A percentile compares a stretch with the other conserved stretches of the same genome.
phyloP scores from a whole-genome alignment of 202 grass and related monocot genomes.

The Carex arenaria region DNA sequence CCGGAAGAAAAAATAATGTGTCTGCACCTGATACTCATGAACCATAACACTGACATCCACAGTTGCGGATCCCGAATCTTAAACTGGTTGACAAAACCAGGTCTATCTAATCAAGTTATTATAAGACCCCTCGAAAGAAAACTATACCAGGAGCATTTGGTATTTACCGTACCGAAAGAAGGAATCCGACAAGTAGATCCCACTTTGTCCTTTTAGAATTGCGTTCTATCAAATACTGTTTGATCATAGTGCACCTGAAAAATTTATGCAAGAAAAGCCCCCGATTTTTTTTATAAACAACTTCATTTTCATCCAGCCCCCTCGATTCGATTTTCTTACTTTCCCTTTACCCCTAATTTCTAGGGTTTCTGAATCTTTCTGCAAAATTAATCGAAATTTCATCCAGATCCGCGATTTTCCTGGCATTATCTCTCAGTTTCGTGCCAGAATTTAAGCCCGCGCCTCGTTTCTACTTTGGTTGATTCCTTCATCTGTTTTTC shows the following conservation, averaged over 20 bases:
- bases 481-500: not conserved
- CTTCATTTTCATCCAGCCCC: conserved; percentile 4
- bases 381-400: conserved; percentile 3
- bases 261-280: conserved; percentile 26
- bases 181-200: not conserved
- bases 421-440: not conserved
- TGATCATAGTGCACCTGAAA: not conserved
- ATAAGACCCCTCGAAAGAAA: not conserved
- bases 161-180: not conserved
- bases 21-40: not conserved
- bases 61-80: not conserved
- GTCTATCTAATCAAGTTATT: not conserved
- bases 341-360: conserved; percentile 18
- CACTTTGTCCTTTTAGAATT: not conserved
- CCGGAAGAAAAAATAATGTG: not conserved
- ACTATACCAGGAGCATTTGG: not conserved
- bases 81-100: not conserved
- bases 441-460: not conserved
- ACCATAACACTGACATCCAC: not conserved
- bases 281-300: conserved; percentile 15
- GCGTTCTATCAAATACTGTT: not conserved
- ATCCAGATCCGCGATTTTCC: conserved; percentile 12
- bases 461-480: conserved; percentile 4
- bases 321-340: conserved; percentile 12
- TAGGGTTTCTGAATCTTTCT: conserved; percentile 27